Evolutionary conservation across 495 filamentous ascomycete genomes (phyloP).

Genomic region (Penicillium bialowiezense): DNA sequence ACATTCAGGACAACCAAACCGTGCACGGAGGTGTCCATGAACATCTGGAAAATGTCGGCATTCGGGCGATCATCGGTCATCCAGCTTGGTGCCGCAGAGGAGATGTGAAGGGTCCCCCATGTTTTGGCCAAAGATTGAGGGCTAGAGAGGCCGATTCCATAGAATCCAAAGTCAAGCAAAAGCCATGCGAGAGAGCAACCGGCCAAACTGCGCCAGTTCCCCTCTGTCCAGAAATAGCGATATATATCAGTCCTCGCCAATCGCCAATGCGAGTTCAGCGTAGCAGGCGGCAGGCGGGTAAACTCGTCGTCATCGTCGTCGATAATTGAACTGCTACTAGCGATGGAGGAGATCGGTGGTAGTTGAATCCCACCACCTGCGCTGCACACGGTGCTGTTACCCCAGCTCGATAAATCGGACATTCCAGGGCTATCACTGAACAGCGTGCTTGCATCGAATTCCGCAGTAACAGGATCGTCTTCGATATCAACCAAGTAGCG

Average conservation of each 20-base stretch:
- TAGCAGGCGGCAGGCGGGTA: slow-evolving; percentile 29
- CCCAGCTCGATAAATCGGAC: slow-evolving; percentile 12
- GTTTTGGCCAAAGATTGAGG: slow-evolving; percentile 42
- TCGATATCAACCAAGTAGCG: slow-evolving; percentile 54
- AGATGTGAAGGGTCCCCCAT: slow-evolving; percentile 38
- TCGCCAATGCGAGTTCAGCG: slow-evolving; percentile 44
- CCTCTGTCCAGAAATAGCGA: slow-evolving; percentile 48
- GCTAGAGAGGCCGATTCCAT: slow-evolving; percentile 52
- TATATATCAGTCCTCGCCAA: slow-evolving; percentile 40
- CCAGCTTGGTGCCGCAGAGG: slow-evolving; percentile 32
- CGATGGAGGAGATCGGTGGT: slow-evolving; percentile 23
- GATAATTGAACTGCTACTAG: slow-evolving; percentile 19
- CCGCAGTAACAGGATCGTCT: slow-evolving; percentile 44
- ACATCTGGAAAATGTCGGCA: slow-evolving; percentile 38
- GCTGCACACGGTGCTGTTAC: not conserved
- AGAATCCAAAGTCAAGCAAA: slow-evolving; percentile 55
- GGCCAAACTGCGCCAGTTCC: slow-evolving; percentile 51
- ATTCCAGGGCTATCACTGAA: slow-evolving; percentile 28
- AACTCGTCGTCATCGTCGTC: slow-evolving; percentile 23
- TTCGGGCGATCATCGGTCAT: slow-evolving; percentile 30
- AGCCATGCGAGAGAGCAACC: slow-evolving; percentile 51
- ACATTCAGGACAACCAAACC: slow-evolving; percentile 42
- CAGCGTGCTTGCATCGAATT: slow-evolving; percentile 44
- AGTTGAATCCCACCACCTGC: slow-evolving; percentile 20
- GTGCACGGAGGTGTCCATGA: slow-evolving; percentile 37